Evolutionary conservation across 2,329 filamentous ascomycete species (phyloP).

Genomic region (Cryphonectria parasitica): DNA sequence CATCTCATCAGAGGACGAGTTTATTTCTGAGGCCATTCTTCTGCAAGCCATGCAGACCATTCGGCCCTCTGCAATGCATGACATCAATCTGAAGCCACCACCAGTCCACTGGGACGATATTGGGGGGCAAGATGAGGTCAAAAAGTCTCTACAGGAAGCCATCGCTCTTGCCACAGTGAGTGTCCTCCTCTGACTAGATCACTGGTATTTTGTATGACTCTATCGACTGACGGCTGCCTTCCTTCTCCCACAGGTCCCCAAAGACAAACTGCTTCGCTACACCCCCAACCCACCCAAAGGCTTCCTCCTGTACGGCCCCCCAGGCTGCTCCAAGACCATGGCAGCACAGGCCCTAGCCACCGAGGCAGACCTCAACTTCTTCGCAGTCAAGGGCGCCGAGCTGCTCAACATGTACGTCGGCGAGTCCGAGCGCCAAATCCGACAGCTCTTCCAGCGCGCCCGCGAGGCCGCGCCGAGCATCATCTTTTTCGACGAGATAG

Average conservation of each 20-base stretch:
- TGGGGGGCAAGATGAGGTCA: conserved; percentile 79
- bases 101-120: conserved; percentile 87
- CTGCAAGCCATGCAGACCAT: conserved; percentile 68
- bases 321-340: conserved; percentile 93
- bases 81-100: conserved; percentile 85
- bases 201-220: not conserved
- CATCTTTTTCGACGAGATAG: conserved; percentile 97
- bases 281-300: conserved; percentile 71
- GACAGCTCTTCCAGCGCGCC: conserved; percentile 84
- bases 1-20: conserved; percentile 29
- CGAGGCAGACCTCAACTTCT: conserved; percentile 89
- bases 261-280: conserved; percentile 39
- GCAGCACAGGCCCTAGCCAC: conserved; percentile 90
- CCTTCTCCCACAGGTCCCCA: conserved; percentile 30
- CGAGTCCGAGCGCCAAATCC: conserved; percentile 84
- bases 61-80: conserved; percentile 84
- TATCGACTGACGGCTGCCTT: conserved; percentile 3
- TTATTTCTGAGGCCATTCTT: conserved; percentile 56
- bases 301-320: conserved; percentile 86
- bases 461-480: conserved; percentile 85
- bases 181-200: not conserved
- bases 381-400: conserved; percentile 91
- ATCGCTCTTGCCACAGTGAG: conserved; percentile 43
- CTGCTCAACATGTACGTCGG: conserved; percentile 97
- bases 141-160: conserved; percentile 60